Evolutionary conservation across 2,329 filamentous ascomycete genomes (phyloP).

Genomic region (Davidsoniella neocaledoniae): DNA sequence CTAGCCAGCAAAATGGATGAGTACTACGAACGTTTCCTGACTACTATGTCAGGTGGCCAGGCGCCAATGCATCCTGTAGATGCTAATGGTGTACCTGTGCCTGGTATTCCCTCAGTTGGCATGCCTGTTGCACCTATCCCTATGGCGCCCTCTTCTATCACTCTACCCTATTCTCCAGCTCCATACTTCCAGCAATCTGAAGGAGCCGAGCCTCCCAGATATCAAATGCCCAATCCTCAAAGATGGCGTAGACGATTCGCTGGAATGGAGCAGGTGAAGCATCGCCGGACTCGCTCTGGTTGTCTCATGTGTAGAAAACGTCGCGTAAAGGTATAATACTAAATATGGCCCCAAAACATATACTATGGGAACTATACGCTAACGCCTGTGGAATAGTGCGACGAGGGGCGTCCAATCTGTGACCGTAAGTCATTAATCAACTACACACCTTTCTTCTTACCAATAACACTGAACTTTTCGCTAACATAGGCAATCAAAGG

Average conservation of each 20-base stretch:
- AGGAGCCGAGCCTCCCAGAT: neutral
- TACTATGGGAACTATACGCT: slow-evolving; percentile 14
- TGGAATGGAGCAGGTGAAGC: slow-evolving; percentile 62
- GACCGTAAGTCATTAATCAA: slow-evolving; percentile 38
- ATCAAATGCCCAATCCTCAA: slow-evolving; percentile 20
- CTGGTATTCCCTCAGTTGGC: slow-evolving; percentile 14
- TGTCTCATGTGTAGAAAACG: slow-evolving; percentile 83
- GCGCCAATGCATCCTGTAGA: slow-evolving; percentile 25
- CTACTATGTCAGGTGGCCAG: slow-evolving; percentile 31
- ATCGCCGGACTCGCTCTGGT: slow-evolving; percentile 80
- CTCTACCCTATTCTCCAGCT: slow-evolving; percentile 28
- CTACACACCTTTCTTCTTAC: neutral
- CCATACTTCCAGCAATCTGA: slow-evolving; percentile 1
- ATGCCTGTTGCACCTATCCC: slow-evolving; percentile 15
- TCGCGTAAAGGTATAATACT: slow-evolving; percentile 54
- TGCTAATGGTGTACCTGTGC: slow-evolving; percentile 22
- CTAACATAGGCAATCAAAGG: slow-evolving; percentile 29
- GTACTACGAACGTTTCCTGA: slow-evolving; percentile 38
- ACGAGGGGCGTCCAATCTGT: slow-evolving; percentile 74
- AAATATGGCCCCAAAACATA: neutral
- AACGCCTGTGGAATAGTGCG: slow-evolving; percentile 45
- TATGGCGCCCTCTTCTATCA: slow-evolving; percentile 24
- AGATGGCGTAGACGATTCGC: slow-evolving; percentile 27
- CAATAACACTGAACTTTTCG: neutral
- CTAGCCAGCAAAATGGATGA: slow-evolving; percentile 30